A percentile compares a stretch with the other conserved stretches of the same genome.
Conservation (phyloP, 805 yeast genomes). For the Wickerhamomyces alni region DNA sequence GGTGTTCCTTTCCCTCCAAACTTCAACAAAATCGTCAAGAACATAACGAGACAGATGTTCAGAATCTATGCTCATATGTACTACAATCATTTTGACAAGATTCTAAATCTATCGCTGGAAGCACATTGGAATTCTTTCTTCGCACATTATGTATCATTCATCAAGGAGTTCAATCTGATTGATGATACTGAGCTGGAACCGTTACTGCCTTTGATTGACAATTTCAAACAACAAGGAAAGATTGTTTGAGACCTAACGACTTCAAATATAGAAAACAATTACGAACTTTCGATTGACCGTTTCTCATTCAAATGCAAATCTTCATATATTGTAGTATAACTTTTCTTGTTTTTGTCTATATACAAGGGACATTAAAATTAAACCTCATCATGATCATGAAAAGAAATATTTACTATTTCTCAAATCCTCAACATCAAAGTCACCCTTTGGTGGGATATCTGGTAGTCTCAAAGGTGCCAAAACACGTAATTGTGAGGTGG, state of each 20-base stretch:
- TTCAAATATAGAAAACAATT: too few species aligned
- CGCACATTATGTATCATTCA: slow-evolving; percentile 87
- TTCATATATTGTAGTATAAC: not conserved
- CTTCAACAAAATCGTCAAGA: slow-evolving; percentile 75
- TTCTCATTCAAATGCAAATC: not conserved
- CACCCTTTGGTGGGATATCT: slow-evolving; percentile 71
- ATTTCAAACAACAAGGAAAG: slow-evolving; percentile 82
- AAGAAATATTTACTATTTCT: slow-evolving; percentile 79
- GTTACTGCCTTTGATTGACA: slow-evolving; percentile 65
- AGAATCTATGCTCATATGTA: slow-evolving; percentile 93
- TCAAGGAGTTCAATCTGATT: slow-evolving; percentile 75
- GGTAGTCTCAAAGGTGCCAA: slow-evolving; percentile 70
- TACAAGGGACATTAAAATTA: not conserved
- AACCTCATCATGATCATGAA: slow-evolving; percentile 26
- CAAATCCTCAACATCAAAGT: slow-evolving; percentile 71
- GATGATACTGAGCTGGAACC: slow-evolving; percentile 81
- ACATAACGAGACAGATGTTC: slow-evolving; percentile 87
- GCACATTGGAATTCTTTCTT: slow-evolving; percentile 98
- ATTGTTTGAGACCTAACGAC: slow-evolving; percentile 27
- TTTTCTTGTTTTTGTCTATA: too few species aligned
- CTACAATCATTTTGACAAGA: slow-evolving; percentile 89
- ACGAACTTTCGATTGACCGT: too few species aligned
- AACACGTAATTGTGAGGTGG: slow-evolving; percentile 24
- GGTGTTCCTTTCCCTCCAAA: slow-evolving; percentile 87
- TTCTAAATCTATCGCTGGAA: slow-evolving; percentile 86